Conservation (phyloP, 805 yeast species). For the Zygotorulaspora florentina region DNA sequence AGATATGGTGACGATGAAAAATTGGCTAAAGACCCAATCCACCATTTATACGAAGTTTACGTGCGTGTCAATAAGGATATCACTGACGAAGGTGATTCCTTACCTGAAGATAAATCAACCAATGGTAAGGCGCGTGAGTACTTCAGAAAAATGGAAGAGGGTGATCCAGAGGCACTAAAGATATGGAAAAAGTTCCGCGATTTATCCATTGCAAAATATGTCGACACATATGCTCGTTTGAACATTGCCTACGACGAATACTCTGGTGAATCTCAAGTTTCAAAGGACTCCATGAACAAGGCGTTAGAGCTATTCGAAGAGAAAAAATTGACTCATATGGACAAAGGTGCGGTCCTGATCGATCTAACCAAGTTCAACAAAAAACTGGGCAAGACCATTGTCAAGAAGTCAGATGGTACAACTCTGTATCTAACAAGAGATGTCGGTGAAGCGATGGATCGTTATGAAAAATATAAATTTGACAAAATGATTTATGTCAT, state of each 20-base stretch:
- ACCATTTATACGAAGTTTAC: constrained; percentile 91
- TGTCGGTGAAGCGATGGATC: constrained; percentile 91
- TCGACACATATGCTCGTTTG: constrained; percentile 84
- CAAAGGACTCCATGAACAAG: constrained; percentile 62
- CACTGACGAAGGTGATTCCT: constrained; percentile 47
- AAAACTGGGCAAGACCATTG: constrained; percentile 88
- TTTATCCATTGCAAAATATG: constrained; percentile 81
- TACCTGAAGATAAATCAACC: constrained; percentile 47
- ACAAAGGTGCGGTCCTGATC: constrained; percentile 85
- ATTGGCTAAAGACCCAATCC: constrained; percentile 75
- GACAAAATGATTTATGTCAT: constrained; percentile 96
- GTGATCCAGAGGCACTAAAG: constrained; percentile 71
- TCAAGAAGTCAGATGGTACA: constrained; percentile 93
- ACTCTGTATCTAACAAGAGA: constrained; percentile 92
- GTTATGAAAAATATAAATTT: constrained; percentile 76
- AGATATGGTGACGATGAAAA: constrained; percentile 77
- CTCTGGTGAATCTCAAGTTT: constrained; percentile 94
- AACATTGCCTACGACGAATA: constrained; percentile 85
- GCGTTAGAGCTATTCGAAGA: constrained; percentile 62
- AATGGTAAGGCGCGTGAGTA: constrained; percentile 83
- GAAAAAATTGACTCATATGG: constrained; percentile 71
- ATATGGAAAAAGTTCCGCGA: constrained; percentile 88
- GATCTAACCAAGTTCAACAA: constrained; percentile 82
- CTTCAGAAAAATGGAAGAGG: constrained; percentile 90
- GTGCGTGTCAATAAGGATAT: constrained; percentile 82